phyloP scores from a whole-genome alignment of 768 basidiomycete genomes.

The Hydnum rufescens region DNA sequence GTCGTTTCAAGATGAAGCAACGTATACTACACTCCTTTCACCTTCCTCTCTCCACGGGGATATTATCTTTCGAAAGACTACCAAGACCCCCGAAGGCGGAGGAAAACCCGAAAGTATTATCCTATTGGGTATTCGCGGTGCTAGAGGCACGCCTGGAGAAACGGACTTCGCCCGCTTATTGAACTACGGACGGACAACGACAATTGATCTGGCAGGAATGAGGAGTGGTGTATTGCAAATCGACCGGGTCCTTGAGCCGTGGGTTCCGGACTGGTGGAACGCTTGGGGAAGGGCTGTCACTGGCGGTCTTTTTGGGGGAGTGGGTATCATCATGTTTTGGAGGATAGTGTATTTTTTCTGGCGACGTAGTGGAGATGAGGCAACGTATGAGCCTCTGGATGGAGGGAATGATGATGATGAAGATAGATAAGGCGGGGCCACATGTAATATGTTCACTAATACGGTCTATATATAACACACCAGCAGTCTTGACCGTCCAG shows the following conservation, averaged over 20 bases:
- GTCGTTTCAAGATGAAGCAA: constrained; percentile 43
- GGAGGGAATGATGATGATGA: constrained; percentile 21
- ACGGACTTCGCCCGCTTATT: constrained; percentile 23
- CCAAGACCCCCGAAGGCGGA: constrained; percentile 4
- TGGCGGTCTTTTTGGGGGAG: constrained; percentile 37
- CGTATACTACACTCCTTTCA: constrained; percentile 65
- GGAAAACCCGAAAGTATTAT: constrained; percentile 10
- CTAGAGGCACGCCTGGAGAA: constrained; percentile 20
- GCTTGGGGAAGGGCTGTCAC: constrained; percentile 51
- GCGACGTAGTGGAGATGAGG: constrained; percentile 56
- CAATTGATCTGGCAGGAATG: constrained; percentile 41
- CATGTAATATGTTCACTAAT: too few relatives aligned
- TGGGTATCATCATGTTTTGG: constrained; percentile 49
- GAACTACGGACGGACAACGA: constrained; percentile 27
- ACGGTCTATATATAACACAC: too few relatives aligned
- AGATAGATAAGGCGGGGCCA: too few relatives aligned
- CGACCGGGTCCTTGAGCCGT: constrained; percentile 67
- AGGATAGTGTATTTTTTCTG: constrained; percentile 51
- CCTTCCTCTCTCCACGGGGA: constrained; percentile 51
- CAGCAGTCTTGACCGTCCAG: too few relatives aligned
- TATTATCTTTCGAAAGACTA: constrained; percentile 46
- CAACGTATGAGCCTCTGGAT: constrained; percentile 79
- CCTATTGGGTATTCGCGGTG: constrained; percentile 25
- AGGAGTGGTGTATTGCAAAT: constrained; percentile 81
- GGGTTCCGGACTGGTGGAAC: constrained; percentile 70